Evolutionary conservation across 179 eudicot species (phyloP), one percentile per base, ranked within the genome.

Genomic region (Actinidia chinensis): DNA sequence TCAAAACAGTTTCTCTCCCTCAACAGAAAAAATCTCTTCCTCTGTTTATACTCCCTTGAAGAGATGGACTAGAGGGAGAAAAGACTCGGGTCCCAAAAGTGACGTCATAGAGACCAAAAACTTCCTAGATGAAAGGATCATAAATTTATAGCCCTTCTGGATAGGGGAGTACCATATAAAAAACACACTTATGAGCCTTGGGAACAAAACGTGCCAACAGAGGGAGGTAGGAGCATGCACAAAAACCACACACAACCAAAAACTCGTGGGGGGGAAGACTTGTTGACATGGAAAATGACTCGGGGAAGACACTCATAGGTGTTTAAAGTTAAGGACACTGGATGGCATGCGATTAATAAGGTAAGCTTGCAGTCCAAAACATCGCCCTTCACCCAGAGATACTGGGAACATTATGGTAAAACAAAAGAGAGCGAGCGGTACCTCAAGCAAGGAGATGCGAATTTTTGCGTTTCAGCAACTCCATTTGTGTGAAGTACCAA

Each of bases 201-300:
- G 5, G 61, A n/a, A 18, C 7, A 22, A 3, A 56, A 56, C 61
- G 17, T 56, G 23, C 7, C 61, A 18, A 6, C 61, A n/a, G 61
- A 56, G 61, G n/a, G n/a, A n/a, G n/a, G n/a, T n/a, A n/a, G n/a
- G 61, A 18, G 61, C 61, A 56, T 56, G 25, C n/a, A 56, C 61
- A 56, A 56, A 18, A n/a, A n/a, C n/a, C 61, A 56, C 23, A 56
- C 61, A 56, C 22, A 56, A 56, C 61, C 0, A 56, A 56, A 56
- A n/a, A 56, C 23, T 5, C 25, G n/a, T n/a, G n/a, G 23, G 61
- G 4, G 5, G 25, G 1, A 56, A 56, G 23, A 56, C 23, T 56
- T 6, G 23, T 56, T n/a, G n/a, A 5, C 8, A 56, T 15, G 22
- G 17, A 55, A n/a, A 56, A 1, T 56, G 25, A n/a, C n/a, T n/a